Evolutionary conservation across 2,329 filamentous ascomycete species (phyloP).

Genomic region (Fusarium redolens): DNA sequence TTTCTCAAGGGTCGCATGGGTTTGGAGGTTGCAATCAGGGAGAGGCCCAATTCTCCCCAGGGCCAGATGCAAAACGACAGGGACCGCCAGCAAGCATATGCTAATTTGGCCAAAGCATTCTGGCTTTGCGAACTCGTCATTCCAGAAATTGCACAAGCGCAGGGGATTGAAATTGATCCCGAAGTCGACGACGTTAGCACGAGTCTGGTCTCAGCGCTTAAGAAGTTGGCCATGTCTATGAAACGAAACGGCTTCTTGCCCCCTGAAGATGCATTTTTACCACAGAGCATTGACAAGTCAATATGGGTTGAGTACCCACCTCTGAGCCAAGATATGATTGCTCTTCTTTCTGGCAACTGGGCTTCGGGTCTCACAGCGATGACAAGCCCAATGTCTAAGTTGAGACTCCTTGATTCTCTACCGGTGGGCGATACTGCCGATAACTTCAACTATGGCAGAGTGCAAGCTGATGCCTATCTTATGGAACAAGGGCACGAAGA

Average conservation of each 20-base stretch:
- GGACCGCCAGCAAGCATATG: conserved; percentile 79
- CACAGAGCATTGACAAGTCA: conserved; percentile 80
- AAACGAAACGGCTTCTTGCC: conserved; percentile 84
- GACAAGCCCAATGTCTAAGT: conserved; percentile 59
- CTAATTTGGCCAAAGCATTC: conserved; percentile 85
- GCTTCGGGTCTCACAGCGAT: conserved; percentile 61
- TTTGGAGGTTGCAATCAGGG: conserved; percentile 78
- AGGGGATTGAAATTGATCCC: conserved; percentile 55
- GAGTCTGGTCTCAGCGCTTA: conserved; percentile 71
- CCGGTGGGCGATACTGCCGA: conserved; percentile 80
- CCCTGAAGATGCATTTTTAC: conserved; percentile 74
- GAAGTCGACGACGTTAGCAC: conserved; percentile 66
- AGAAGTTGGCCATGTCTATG: conserved; percentile 84
- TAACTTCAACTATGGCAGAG: conserved; percentile 82
- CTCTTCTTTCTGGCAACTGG: conserved; percentile 74
- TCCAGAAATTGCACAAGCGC: conserved; percentile 60
- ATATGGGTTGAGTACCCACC: conserved; percentile 85
- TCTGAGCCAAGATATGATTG: conserved; percentile 76
- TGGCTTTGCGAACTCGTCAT: conserved; percentile 77
- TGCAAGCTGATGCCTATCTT: conserved; percentile 79
- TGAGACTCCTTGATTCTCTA: conserved; percentile 73
- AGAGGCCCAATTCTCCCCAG: conserved; percentile 64
- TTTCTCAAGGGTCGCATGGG: conserved; percentile 83
- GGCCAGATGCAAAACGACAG: conserved; percentile 65
- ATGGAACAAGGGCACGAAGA: conserved; percentile 78